These are phyloP conservation scores for Arthrobotrys musiformis DNA, from an alignment of 2,329 filamentous ascomycete genomes.

Conservation along the genomic window DNA sequence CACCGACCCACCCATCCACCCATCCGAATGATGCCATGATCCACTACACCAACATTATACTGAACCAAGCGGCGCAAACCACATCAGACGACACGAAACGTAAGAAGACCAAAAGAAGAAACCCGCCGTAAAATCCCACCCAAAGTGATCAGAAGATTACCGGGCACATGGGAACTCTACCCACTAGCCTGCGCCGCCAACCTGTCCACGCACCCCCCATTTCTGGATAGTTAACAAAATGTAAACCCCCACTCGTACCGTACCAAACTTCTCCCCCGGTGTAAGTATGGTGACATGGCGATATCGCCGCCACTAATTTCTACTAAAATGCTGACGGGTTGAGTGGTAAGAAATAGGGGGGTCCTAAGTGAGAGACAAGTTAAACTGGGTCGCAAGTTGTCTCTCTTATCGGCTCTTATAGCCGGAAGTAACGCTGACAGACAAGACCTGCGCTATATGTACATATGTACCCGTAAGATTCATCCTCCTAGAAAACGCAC, in stretches of 20 bases:
- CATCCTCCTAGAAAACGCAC: background rate
- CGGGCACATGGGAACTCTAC: constrained; percentile 6
- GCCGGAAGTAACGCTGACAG: background rate
- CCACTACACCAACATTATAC: background rate
- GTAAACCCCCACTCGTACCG: background rate
- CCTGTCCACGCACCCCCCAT: background rate
- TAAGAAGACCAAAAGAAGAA: background rate
- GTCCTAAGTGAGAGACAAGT: background rate
- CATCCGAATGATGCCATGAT: background rate
- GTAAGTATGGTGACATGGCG: background rate
- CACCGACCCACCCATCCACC: background rate
- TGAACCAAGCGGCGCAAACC: background rate
- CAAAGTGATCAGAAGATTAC: background rate
- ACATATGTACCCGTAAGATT: background rate
- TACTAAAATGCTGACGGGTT: background rate
- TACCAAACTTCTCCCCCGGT: background rate
- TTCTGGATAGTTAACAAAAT: too few relatives aligned
- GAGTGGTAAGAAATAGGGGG: background rate
- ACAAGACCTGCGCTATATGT: background rate
- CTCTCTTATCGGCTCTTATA: background rate
- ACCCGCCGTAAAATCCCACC: background rate
- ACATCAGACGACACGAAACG: constrained; percentile 17
- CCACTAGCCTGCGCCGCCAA: background rate
- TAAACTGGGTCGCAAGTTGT: background rate
- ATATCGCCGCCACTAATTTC: background rate